Percentiles rank a stretch among this genome's conserved stretches.
These are phyloP conservation scores for Schrenkiella parvula DNA, from an alignment of 345 rosid genomes.

Conservation along the genomic window DNA sequence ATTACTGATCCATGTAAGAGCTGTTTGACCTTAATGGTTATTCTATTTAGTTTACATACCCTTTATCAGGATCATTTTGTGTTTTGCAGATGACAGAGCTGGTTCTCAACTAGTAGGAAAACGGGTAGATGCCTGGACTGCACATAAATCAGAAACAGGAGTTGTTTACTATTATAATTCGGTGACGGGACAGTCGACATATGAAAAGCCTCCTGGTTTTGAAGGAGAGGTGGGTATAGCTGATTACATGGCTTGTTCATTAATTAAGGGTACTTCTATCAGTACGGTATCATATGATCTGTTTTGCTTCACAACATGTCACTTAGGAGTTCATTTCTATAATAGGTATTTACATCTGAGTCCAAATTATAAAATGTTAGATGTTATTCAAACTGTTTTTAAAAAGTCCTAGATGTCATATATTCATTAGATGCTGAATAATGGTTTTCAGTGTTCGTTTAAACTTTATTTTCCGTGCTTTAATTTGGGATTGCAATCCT, in stretches of 20 bases:
- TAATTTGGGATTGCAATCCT: not conserved
- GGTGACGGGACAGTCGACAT: constrained; percentile 81
- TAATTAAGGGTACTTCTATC: not conserved
- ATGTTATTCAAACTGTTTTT: not conserved
- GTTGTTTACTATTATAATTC: constrained; percentile 84
- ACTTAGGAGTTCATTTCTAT: not conserved
- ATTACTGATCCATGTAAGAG: constrained; percentile 63
- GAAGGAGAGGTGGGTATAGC: constrained; percentile 59
- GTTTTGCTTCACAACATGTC: not conserved
- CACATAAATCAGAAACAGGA: constrained; percentile 83
- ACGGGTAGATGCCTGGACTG: constrained; percentile 78
- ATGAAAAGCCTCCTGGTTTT: constrained; percentile 80
- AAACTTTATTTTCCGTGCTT: not conserved
- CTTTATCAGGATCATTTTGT: constrained; percentile 32
- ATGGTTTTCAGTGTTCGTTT: not conserved
- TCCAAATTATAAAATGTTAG: not conserved
- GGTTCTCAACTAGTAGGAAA: constrained; percentile 43
- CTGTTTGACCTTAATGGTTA: constrained; percentile 47
- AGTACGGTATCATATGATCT: not conserved
- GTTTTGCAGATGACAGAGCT: constrained; percentile 54
- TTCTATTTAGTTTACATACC: constrained; percentile 34
- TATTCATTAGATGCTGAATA: not conserved
- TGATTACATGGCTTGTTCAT: constrained; percentile 13
- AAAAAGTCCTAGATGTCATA: not conserved
- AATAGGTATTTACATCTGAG: not conserved